These are phyloP conservation scores for Paramyrothecium sp. DNA, from an alignment of 2,329 filamentous ascomycete genomes.

Conservation along the genomic window DNA sequence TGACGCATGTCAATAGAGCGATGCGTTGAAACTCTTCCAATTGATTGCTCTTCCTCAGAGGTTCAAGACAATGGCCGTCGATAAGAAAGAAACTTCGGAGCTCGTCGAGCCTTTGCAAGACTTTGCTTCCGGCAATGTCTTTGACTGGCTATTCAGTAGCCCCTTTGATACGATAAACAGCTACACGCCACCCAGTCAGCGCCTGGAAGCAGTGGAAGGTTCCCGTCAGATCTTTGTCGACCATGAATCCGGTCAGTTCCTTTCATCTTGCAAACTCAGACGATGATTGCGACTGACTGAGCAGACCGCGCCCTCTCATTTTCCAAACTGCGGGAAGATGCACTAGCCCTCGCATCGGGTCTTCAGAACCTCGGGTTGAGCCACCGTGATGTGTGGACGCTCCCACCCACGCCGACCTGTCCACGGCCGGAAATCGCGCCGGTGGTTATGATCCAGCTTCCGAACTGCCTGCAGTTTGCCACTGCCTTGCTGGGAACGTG, in stretches of 20 bases:
- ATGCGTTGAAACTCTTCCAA: too few relatives aligned
- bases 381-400: constrained; percentile 26
- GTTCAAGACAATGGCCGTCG: too few relatives aligned
- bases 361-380: constrained; percentile 33
- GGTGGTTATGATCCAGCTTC: constrained; percentile 39
- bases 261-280: not conserved
- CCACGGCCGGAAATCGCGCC: constrained; percentile 35
- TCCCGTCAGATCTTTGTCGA: constrained; percentile 37
- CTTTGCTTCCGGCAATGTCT: constrained; percentile 23
- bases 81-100: not conserved
- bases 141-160: constrained; percentile 35
- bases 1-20: too few relatives aligned
- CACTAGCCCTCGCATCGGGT: constrained; percentile 32
- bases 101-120: not conserved
- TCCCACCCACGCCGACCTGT: constrained; percentile 38
- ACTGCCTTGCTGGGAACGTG: constrained; percentile 33
- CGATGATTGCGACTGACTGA: not conserved
- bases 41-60: too few relatives aligned
- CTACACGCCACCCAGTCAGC: constrained; percentile 24
- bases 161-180: constrained; percentile 30
- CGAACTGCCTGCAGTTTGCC: constrained; percentile 38
- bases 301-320: constrained; percentile 34
- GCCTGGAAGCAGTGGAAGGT: constrained; percentile 27
- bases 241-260: constrained; percentile 32
- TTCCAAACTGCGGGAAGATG: constrained; percentile 29